These are phyloP conservation scores for Closterium sp. DNA, from an alignment of 139 green algal species.

Conservation along the genomic window DNA sequence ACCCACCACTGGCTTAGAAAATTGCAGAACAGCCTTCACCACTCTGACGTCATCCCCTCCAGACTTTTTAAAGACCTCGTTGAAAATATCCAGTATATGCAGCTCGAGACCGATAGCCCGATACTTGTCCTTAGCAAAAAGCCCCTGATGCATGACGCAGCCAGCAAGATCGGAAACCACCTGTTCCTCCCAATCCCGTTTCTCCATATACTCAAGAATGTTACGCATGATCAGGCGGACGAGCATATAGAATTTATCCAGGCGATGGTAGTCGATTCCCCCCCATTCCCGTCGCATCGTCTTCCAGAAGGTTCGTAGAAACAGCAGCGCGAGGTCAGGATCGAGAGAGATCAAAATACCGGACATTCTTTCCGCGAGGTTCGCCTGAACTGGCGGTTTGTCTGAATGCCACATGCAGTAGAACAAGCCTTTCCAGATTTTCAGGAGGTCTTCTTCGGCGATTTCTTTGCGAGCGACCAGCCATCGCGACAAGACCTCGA, in stretches of 20 bases:
- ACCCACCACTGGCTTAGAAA: neutral
- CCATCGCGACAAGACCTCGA: slow-evolving; percentile 12
- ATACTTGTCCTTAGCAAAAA: slow-evolving; percentile 9
- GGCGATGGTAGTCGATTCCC: slow-evolving; percentile 79
- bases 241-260: slow-evolving; percentile 95
- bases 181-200: slow-evolving; percentile 55
- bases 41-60: slow-evolving; percentile 56
- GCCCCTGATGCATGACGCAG: neutral
- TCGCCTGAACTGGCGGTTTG: slow-evolving; percentile 78
- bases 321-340: neutral
- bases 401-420: slow-evolving; percentile 96
- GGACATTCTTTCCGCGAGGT: slow-evolving; percentile 32
- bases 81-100: slow-evolving; percentile 68
- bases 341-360: slow-evolving; percentile 16
- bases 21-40: neutral
- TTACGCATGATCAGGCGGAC: slow-evolving; percentile 71
- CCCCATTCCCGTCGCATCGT: slow-evolving; percentile 80
- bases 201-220: slow-evolving; percentile 52
- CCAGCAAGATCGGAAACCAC: neutral
- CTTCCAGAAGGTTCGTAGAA: slow-evolving; percentile 29
- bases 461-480: neutral
- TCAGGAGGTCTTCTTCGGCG: slow-evolving; percentile 29
- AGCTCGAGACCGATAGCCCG: slow-evolving; percentile 24
- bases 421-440: slow-evolving; percentile 91
- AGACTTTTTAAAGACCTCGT: slow-evolving; percentile 46